A percentile compares a stretch with the other conserved stretches of the same genome.
phyloP scores from a whole-genome alignment of 768 basidiomycete genomes.

The Lactifluus echinatus region DNA sequence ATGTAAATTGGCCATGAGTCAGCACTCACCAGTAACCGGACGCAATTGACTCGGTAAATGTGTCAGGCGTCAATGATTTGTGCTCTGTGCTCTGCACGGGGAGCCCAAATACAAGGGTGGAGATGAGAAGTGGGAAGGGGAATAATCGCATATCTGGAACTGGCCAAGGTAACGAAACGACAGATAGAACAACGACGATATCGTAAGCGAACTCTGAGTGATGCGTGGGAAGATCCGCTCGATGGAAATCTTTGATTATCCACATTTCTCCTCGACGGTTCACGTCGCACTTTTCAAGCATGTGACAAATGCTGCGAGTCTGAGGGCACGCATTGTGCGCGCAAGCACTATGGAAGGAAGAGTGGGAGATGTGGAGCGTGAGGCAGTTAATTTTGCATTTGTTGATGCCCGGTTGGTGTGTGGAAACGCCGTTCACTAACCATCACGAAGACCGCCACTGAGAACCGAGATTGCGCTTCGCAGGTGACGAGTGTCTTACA shows the following conservation, averaged over 20 bases:
- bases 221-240: slow-evolving; percentile 14
- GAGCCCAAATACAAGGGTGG: slow-evolving; percentile 17
- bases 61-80: slow-evolving; percentile 44
- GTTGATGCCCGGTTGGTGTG: slow-evolving; percentile 73
- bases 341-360: slow-evolving; percentile 54
- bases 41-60: slow-evolving; percentile 44
- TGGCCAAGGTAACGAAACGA: no score
- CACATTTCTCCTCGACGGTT: slow-evolving; percentile 42
- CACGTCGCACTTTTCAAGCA: slow-evolving; percentile 59
- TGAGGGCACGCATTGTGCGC: slow-evolving; percentile 59
- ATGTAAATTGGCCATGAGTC: background rate
- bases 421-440: background rate
- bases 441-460: slow-evolving; percentile 3
- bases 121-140: slow-evolving; percentile 14
- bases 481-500: slow-evolving; percentile 80
- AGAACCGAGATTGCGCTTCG: background rate
- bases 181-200: background rate
- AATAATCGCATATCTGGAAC: slow-evolving; percentile 11
- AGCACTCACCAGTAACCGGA: slow-evolving; percentile 52
- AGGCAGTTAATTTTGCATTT: slow-evolving; percentile 84
- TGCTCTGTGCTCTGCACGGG: slow-evolving; percentile 22
- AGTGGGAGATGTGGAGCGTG: slow-evolving; percentile 59
- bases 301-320: slow-evolving; percentile 51
- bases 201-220: background rate
- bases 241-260: slow-evolving; percentile 51